Evolutionary conservation across 1,284 basidiomycete species (phyloP).

Genomic region (Irpex sp.): DNA sequence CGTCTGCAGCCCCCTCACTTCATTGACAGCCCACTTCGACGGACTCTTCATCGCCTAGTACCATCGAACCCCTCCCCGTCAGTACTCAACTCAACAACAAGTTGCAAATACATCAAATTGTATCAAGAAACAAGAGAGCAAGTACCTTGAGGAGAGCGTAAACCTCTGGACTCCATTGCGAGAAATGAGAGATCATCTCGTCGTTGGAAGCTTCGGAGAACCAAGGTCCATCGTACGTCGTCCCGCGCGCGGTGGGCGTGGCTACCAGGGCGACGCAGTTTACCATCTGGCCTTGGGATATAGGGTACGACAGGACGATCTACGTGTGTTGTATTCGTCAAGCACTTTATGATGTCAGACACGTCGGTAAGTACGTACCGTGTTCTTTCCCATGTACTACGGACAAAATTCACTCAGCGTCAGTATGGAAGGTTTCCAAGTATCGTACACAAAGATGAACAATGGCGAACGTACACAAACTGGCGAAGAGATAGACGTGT

Average conservation of each 20-base stretch:
- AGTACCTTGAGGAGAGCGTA: constrained; percentile 23
- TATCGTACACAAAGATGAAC: background rate
- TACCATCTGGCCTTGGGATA: constrained; percentile 25
- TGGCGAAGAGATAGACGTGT: background rate
- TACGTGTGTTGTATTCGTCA: background rate
- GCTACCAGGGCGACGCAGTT: constrained; percentile 27
- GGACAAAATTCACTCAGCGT: background rate
- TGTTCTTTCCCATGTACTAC: background rate
- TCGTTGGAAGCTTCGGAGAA: constrained; percentile 19
- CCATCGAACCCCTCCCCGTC: background rate
- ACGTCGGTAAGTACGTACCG: background rate
- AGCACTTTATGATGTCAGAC: background rate
- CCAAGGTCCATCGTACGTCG: constrained; percentile 22
- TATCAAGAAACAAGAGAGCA: no score
- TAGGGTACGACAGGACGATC: constrained; percentile 16
- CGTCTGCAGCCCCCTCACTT: constrained; percentile 19
- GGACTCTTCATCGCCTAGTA: constrained; percentile 23
- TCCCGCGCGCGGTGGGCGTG: constrained; percentile 20
- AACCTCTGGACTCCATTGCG: constrained; percentile 29
- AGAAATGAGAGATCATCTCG: constrained; percentile 23
- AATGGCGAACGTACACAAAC: background rate
- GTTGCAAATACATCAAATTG: no score
- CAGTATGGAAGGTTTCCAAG: no score
- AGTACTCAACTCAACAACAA: no score
- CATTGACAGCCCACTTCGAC: constrained; percentile 29